A percentile compares a stretch with the other conserved stretches of the same genome.
Conservation (phyloP, 768 basidiomycete genomes). For the Leccinum subgranulosum region DNA sequence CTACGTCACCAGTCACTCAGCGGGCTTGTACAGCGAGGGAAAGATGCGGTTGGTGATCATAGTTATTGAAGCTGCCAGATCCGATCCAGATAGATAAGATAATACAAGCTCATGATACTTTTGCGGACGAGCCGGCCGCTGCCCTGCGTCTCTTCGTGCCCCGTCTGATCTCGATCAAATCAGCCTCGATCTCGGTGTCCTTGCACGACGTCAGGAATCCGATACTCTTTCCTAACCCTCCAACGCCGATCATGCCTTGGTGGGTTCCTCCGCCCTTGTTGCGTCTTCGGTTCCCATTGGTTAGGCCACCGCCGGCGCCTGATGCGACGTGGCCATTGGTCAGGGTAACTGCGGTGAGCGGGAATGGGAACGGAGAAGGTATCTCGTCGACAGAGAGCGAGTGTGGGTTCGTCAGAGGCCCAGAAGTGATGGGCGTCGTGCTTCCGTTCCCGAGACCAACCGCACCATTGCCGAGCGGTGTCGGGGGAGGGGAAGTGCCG, state of each 20-base stretch:
- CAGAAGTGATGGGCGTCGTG: constrained; percentile 57
- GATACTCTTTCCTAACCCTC: constrained; percentile 74
- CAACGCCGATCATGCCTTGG: constrained; percentile 51
- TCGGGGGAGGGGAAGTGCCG: constrained; percentile 75
- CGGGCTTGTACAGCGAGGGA: constrained; percentile 54
- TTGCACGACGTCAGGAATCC: constrained; percentile 52
- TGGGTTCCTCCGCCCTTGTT: constrained; percentile 54
- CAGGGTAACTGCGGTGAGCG: constrained; percentile 56
- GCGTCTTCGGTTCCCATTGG: constrained; percentile 39
- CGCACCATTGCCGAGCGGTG: constrained; percentile 48
- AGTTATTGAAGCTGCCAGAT: background rate
- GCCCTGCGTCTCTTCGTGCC: constrained; percentile 57
- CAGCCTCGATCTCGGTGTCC: constrained; percentile 70
- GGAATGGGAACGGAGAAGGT: constrained; percentile 79
- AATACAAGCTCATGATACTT: constrained; percentile 26
- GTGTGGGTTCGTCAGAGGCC: constrained; percentile 32
- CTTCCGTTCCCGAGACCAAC: constrained; percentile 36
- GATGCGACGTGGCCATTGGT: constrained; percentile 33
- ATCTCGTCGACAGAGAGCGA: constrained; percentile 85
- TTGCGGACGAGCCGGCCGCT: constrained; percentile 30
- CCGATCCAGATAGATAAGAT: constrained; percentile 31
- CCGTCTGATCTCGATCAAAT: constrained; percentile 74
- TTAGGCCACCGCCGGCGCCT: constrained; percentile 38
- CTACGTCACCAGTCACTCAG: constrained; percentile 45
- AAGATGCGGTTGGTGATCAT: constrained; percentile 41